Base-by-base conservation (phyloP, 2,329 filamentous ascomycete species). In the Claviceps purpurea region DNA sequence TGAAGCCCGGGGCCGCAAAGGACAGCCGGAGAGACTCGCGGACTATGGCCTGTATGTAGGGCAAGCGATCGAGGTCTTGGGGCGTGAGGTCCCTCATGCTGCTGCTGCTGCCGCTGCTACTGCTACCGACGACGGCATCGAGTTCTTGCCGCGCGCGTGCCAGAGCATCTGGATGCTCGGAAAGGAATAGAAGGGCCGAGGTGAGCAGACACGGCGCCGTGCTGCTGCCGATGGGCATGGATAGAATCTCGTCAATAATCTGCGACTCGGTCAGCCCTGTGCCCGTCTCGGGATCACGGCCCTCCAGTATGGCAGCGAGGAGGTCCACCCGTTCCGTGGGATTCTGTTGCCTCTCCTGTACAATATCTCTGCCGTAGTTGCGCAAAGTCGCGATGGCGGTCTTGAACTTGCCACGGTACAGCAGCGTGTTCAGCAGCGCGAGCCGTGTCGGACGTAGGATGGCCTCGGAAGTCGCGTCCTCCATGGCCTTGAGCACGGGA, bases 201-300 rank as follows among this genome's bases (percentile, higher is more conserved):
- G 64, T 68, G 55, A 76, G 60, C 59, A 69, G 65, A 54, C 70
- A 73, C 2, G 73, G 73, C 3, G 73, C 70, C 0, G 74, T 77
- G 60, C 69, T 73, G 62, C 69, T 74, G 4, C 76, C 78, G 50
- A 81, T 81, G 42, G 84, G 75, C 70, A 87, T 84, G 2, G 77
- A 76, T 50, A 85, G 77, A 57, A 87, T 80, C 62, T 87, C 83
- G 63, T 85, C 80, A 47, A 84, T 73, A 48, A 85, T 74, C 54
- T 78, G 77, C 10, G 76, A 75, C 4, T 85, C 76, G 4, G 68
- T 74, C 56, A 87, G 69, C 2, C 66, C 66, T 54, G 73, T 69
- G 30, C 78, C 79, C 0, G 82, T 85, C 60, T 82, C 73, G 0
- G 79, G 76, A 56, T 87, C 84, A 42, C 70, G 73, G 13, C 69